A percentile compares a stretch with the other conserved stretches of the same genome.
Conservation (phyloP, 306 rosid species). For the Cicer yamashitae region DNA sequence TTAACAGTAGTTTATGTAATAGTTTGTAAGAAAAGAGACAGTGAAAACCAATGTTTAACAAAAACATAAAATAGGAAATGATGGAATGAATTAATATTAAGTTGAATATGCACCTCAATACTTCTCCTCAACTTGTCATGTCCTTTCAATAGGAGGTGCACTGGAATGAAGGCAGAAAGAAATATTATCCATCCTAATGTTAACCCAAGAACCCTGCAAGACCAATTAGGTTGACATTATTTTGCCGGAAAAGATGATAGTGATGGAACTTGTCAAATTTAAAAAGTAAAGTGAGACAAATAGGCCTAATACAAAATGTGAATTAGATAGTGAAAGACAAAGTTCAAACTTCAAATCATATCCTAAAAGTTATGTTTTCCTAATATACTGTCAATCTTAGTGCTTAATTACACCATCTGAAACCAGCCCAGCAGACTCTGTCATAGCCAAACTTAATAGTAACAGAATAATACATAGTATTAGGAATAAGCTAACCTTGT, state of each 20-base stretch:
- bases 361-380: conserved; percentile 21
- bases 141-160: conserved; percentile 73
- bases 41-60: conserved; percentile 19
- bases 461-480: neutral
- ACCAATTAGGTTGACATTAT: conserved; percentile 33
- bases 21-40: conserved; percentile 22
- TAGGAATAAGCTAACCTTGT: conserved; percentile 60
- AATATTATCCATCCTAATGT: conserved; percentile 93
- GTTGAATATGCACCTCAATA: conserved; percentile 72
- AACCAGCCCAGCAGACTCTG: conserved; percentile 2
- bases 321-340: neutral
- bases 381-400: conserved; percentile 27
- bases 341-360: conserved; percentile 21
- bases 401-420: conserved; percentile 10
- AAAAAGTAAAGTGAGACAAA: conserved; percentile 36
- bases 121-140: conserved; percentile 73
- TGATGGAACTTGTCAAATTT: conserved; percentile 24
- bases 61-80: conserved; percentile 22
- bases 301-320: neutral
- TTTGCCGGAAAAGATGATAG: conserved; percentile 31
- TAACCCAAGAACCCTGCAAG: conserved; percentile 82
- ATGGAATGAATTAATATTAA: conserved; percentile 38
- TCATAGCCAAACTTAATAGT: conserved; percentile 19
- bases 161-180: conserved; percentile 86
- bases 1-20: conserved; percentile 7